Conservation (phyloP, 352 stramenopile species). For the Globisporangium cylindrosporum region DNA sequence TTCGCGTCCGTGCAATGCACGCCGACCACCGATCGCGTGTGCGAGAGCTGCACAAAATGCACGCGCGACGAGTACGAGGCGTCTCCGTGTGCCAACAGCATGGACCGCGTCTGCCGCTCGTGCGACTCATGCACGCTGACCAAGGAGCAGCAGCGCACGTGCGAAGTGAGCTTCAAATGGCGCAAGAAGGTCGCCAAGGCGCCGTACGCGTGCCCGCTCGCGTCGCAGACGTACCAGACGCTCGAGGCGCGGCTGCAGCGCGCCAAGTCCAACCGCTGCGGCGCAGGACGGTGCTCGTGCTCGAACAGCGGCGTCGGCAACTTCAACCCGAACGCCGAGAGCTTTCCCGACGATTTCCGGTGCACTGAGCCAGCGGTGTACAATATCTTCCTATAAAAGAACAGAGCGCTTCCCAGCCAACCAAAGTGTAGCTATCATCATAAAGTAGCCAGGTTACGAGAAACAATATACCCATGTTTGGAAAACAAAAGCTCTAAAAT, state of each 20-base stretch:
- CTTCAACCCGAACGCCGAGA: conserved; percentile 68
- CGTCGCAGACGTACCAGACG: conserved; percentile 52
- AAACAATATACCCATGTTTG: conserved; percentile 4
- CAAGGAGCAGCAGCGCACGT: conserved; percentile 49
- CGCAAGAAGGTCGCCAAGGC: conserved; percentile 54
- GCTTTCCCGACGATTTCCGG: conserved; percentile 59
- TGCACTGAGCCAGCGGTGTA: conserved; percentile 64
- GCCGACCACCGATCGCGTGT: conserved; percentile 56
- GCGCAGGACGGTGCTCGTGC: conserved; percentile 70
- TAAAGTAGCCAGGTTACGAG: not conserved
- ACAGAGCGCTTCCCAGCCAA: not conserved
- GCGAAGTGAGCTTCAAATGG: conserved; percentile 56
- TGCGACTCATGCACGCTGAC: conserved; percentile 76
- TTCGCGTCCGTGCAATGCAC: conserved; percentile 46
- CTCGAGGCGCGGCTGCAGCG: conserved; percentile 58
- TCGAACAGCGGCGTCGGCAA: conserved; percentile 64
- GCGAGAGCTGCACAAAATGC: conserved; percentile 56
- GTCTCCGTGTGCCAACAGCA: conserved; percentile 45
- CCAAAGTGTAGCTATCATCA: conserved; percentile 2
- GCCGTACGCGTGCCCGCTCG: conserved; percentile 65
- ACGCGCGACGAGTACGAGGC: conserved; percentile 71
- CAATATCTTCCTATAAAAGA: conserved; percentile 50
- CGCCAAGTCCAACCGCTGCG: conserved; percentile 70
- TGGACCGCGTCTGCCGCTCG: conserved; percentile 62
- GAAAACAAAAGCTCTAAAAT: not conserved